Evolutionary conservation across 2,329 filamentous ascomycete species (phyloP).

Genomic region (Colletotrichum costaricense): DNA sequence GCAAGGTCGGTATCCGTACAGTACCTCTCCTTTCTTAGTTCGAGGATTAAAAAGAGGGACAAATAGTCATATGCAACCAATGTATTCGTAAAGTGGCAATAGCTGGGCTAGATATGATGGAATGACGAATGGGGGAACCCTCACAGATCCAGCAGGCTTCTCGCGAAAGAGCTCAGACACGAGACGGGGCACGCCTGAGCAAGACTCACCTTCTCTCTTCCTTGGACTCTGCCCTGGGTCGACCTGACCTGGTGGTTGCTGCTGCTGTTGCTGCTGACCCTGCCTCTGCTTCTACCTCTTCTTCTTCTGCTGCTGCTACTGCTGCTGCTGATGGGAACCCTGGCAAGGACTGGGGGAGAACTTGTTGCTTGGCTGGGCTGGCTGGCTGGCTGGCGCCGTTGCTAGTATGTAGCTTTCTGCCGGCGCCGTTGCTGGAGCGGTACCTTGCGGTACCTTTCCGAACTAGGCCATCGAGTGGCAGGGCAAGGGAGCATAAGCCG

Average conservation of each 20-base stretch:
- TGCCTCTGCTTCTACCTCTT: not conserved
- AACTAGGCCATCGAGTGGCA: constrained; percentile 19
- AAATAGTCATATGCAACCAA: constrained; percentile 25
- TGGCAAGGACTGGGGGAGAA: not conserved
- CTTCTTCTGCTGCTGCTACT: not conserved
- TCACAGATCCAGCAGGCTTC: constrained; percentile 22
- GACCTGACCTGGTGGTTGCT: too few species aligned
- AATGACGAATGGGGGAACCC: constrained; percentile 3
- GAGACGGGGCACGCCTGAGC: not conserved
- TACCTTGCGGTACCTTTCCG: constrained; percentile 19
- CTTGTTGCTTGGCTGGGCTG: constrained; percentile 24
- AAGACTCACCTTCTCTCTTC: not conserved
- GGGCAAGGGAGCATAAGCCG: constrained; percentile 32
- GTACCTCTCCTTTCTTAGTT: not conserved
- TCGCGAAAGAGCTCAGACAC: not conserved
- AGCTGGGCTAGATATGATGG: constrained; percentile 23
- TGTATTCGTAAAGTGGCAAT: constrained; percentile 26
- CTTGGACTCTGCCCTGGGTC: not conserved
- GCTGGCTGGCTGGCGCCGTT: not conserved
- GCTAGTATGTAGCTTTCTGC: not conserved
- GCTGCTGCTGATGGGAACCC: not conserved
- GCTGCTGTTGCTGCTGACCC: too few species aligned
- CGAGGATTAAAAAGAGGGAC: constrained; percentile 25
- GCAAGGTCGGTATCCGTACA: not conserved
- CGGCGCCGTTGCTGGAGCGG: constrained; percentile 8